Conservation (phyloP, 164 flowering plant species). For the Aristolochia fimbriata region DNA sequence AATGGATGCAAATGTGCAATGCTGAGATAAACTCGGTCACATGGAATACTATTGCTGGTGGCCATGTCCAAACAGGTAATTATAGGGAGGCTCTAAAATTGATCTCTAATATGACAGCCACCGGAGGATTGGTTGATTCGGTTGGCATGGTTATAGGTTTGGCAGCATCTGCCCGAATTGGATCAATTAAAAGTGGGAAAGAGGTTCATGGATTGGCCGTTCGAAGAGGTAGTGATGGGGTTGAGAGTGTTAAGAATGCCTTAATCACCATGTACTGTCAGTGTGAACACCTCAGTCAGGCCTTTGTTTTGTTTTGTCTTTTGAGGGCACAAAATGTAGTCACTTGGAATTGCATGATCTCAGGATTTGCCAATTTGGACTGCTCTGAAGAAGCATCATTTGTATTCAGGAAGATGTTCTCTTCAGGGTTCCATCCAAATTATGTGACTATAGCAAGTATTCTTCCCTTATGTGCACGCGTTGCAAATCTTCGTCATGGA, state of each 20-base stretch:
- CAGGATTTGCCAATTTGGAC: conserved; percentile 37
- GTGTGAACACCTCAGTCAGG: conserved; percentile 32
- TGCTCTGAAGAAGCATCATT: conserved; percentile 39
- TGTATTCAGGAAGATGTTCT: conserved; percentile 41
- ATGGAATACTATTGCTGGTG: conserved; percentile 55
- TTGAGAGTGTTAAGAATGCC: conserved; percentile 34
- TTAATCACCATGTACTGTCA: conserved; percentile 55
- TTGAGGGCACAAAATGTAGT: conserved; percentile 22
- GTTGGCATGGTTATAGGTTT: conserved; percentile 37
- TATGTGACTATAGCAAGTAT: conserved; percentile 53
- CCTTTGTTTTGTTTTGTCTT: conserved; percentile 27
- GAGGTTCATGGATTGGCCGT: conserved; percentile 43
- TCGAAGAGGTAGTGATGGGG: conserved; percentile 17
- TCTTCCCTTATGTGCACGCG: conserved; percentile 51
- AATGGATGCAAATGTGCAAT: conserved; percentile 16
- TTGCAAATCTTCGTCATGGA: conserved; percentile 50
- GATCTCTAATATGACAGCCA: conserved; percentile 31
- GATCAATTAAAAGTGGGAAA: conserved; percentile 29
- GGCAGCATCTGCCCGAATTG: conserved; percentile 41
- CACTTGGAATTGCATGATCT: conserved; percentile 55
- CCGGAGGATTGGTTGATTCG: conserved; percentile 23
- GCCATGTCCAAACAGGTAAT: conserved; percentile 30
- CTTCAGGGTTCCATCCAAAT: conserved; percentile 34
- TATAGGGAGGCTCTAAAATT: conserved; percentile 28
- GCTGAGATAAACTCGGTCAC: conserved; percentile 24